Conservation (phyloP, 306 rosid species). For the Quercus mongolica region DNA sequence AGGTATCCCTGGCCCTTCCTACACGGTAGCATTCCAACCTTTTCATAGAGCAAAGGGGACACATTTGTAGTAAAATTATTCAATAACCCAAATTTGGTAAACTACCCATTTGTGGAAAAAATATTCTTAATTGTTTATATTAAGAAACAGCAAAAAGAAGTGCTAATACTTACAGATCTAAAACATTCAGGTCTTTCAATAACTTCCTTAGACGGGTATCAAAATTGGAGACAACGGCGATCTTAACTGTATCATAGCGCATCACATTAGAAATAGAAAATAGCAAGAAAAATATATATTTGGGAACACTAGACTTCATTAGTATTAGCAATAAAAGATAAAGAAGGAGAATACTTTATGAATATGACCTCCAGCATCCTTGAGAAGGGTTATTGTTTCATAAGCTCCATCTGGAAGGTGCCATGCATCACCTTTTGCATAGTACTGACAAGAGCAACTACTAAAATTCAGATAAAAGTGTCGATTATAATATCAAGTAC, state of each 20-base stretch:
- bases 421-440: conserved; percentile 87
- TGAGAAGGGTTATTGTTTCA: conserved; percentile 72
- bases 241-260: conserved; percentile 61
- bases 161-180: conserved; percentile 61
- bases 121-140: background rate
- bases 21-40: background rate
- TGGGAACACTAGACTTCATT: background rate
- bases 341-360: conserved; percentile 3
- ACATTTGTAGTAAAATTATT: background rate
- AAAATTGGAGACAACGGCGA: conserved; percentile 94
- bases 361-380: conserved; percentile 82
- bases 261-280: conserved; percentile 37
- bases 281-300: conserved; percentile 10
- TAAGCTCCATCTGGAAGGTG: conserved; percentile 75
- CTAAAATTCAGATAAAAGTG: conserved; percentile 17
- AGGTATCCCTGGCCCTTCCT: background rate
- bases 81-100: background rate
- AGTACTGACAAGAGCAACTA: conserved; percentile 52
- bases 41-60: background rate
- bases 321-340: conserved; percentile 7
- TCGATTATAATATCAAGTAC: background rate
- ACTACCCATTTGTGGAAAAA: background rate
- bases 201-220: conserved; percentile 90
- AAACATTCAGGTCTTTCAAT: conserved; percentile 74
- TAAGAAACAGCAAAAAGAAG: conserved; percentile 8